These are phyloP conservation scores for Solanum sitiens DNA, from an alignment of 257 asterid genomes.

Conservation along the genomic window DNA sequence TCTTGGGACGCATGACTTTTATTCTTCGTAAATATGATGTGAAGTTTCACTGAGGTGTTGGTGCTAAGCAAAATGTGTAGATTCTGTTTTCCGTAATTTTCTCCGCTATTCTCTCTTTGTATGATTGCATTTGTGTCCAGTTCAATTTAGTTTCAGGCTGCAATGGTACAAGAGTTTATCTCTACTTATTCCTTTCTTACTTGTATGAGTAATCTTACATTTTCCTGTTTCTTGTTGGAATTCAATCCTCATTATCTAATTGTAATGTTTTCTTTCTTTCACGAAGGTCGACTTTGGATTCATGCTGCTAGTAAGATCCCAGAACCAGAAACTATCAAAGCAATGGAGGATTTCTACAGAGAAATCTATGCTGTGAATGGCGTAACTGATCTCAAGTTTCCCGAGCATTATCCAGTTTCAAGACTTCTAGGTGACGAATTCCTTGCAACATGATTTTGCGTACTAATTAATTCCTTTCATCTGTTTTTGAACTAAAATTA, in stretches of 20 bases:
- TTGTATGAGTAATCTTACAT: not conserved
- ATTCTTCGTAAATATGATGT: not conserved
- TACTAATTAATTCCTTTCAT: not conserved
- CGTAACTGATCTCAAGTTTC: conserved; percentile 70
- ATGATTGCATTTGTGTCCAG: not conserved
- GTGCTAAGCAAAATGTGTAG: not conserved
- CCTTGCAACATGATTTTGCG: not conserved
- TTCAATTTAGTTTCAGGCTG: not conserved
- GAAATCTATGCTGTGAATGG: conserved; percentile 86
- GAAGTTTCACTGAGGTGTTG: not conserved
- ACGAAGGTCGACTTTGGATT: conserved; percentile 87
- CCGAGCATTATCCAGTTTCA: conserved; percentile 88
- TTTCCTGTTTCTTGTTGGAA: not conserved
- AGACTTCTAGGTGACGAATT: conserved; percentile 61
- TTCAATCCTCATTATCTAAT: not conserved
- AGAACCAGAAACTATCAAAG: conserved; percentile 79
- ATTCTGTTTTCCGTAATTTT: not conserved
- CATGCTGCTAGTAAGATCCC: conserved; percentile 97
- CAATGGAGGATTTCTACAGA: conserved; percentile 88
- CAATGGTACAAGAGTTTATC: not conserved
- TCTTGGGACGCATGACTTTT: not conserved
- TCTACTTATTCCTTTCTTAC: not conserved
- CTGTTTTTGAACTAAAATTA: not conserved
- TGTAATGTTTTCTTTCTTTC: not conserved
- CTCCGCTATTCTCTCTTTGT: not conserved